Conservation (phyloP, 495 filamentous ascomycete genomes). For the Glarea lozoyensis region DNA sequence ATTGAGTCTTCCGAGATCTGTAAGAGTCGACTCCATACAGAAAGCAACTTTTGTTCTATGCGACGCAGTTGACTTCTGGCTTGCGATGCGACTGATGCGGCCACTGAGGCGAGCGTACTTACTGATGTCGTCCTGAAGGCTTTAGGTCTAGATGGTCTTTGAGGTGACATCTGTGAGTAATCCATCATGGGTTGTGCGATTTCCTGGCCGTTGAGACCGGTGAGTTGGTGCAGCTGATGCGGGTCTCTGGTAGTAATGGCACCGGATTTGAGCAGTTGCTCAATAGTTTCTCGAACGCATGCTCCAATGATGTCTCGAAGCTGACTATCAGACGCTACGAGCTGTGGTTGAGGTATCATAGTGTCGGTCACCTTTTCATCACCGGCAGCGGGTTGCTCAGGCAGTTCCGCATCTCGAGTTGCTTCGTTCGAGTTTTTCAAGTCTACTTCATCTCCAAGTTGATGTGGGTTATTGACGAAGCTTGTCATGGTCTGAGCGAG, state of each 20-base stretch:
- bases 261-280: constrained; percentile 4
- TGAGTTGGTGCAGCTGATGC: neutral
- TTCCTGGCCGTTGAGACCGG: neutral
- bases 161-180: neutral
- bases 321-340: neutral
- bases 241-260: neutral
- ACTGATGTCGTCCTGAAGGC: neutral
- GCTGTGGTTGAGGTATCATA: neutral
- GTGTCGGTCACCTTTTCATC: neutral
- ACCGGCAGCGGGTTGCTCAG: neutral
- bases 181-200: constrained; percentile 3
- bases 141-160: neutral
- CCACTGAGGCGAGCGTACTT: neutral
- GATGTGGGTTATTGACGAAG: constrained; percentile 4
- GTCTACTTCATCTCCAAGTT: constrained; percentile 1
- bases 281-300: constrained; percentile 6
- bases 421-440: neutral
- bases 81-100: neutral
- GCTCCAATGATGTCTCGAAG: neutral
- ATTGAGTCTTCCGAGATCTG: constrained; percentile 25
- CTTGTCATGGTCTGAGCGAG: neutral
- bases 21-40: constrained; percentile 3
- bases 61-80: neutral
- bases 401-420: neutral
- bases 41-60: constrained; percentile 1